Percentiles rank a stretch among this genome's conserved stretches.
These are phyloP conservation scores for Symbiodinium natans DNA, from an alignment of 73 alveolate genomes.

Conservation along the genomic window DNA sequence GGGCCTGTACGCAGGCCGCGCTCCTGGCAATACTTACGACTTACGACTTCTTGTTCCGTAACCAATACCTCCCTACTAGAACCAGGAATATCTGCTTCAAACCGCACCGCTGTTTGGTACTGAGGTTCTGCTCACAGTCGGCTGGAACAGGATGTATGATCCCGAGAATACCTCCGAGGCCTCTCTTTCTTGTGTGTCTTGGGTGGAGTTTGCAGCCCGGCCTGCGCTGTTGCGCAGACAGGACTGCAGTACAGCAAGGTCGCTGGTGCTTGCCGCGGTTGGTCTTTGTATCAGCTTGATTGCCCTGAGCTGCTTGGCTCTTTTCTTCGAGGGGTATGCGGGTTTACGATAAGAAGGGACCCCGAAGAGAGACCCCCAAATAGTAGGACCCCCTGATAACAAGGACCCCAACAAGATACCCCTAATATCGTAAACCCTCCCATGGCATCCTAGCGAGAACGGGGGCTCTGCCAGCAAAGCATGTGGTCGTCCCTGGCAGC, in stretches of 20 bases:
- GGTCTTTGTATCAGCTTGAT: background rate
- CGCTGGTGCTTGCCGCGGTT: background rate
- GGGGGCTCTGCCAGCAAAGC: too few relatives aligned
- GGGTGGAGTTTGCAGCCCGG: background rate
- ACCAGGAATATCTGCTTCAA: too few relatives aligned
- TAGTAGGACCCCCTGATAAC: too few relatives aligned
- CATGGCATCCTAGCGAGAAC: too few relatives aligned
- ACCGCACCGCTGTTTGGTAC: background rate
- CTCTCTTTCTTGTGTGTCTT: background rate
- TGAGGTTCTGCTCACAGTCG: background rate
- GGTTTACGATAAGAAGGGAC: background rate
- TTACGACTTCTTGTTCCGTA: too few relatives aligned
- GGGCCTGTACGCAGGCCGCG: background rate
- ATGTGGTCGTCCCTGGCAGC: too few relatives aligned
- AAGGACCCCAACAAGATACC: too few relatives aligned
- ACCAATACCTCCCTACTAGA: too few relatives aligned
- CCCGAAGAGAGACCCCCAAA: background rate
- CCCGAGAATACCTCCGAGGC: background rate
- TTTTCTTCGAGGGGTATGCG: too few relatives aligned
- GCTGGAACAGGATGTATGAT: background rate
- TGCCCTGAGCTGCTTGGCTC: background rate
- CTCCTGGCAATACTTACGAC: too few relatives aligned
- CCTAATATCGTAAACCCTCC: too few relatives aligned
- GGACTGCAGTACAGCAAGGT: background rate
- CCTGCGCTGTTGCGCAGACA: background rate